phyloP scores from a whole-genome alignment of 129 eudicot species.

The Arctium lappa region DNA sequence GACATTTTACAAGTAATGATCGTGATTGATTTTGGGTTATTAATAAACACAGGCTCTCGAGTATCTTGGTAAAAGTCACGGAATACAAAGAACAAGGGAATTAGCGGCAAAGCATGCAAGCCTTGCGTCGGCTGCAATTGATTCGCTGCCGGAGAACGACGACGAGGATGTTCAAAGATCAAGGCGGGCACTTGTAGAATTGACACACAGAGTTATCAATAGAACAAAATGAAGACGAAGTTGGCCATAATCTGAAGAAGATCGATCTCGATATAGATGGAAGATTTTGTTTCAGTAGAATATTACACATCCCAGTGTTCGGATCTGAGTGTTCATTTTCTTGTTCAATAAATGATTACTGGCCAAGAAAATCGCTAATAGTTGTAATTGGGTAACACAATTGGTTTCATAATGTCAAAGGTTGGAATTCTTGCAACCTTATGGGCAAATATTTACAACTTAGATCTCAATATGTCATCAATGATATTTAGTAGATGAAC shows the following conservation, averaged over 20 bases:
- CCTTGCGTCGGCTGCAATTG: conserved; percentile 75
- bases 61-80: conserved; percentile 78
- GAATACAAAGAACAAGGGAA: conserved; percentile 79
- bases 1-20: not conserved
- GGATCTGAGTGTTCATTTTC: not conserved
- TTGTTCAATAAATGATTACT: not conserved
- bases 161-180: conserved; percentile 81
- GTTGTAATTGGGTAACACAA: not conserved
- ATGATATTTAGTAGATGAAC: no score
- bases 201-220: conserved; percentile 78
- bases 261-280: conserved; percentile 1
- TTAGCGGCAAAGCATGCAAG: conserved; percentile 81
- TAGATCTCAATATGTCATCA: no score
- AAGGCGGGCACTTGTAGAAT: conserved; percentile 83
- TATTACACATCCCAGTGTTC: not conserved
- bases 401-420: not conserved
- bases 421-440: not conserved
- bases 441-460: not conserved
- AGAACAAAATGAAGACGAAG: conserved; percentile 53
- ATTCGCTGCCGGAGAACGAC: conserved; percentile 65
- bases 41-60: conserved; percentile 57
- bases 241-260: not conserved
- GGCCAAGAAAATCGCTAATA: not conserved
- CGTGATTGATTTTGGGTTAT: conserved; percentile 5
- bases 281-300: conserved; percentile 11